These are phyloP conservation scores for Spongiforma sp. DNA, from an alignment of 1,284 basidiomycete species.

Conservation along the genomic window DNA sequence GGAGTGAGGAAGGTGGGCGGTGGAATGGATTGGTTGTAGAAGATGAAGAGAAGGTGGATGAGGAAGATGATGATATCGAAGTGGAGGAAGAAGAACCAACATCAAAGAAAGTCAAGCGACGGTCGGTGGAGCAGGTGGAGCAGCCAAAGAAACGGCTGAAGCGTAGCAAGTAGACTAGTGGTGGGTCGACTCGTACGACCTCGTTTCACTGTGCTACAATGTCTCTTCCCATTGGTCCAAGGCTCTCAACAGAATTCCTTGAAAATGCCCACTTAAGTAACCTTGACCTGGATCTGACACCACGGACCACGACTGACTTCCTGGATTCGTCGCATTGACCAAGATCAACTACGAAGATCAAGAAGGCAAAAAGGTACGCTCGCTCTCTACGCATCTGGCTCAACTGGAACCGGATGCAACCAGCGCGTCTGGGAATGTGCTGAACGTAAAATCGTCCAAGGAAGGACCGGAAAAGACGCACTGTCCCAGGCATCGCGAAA, in stretches of 20 bases:
- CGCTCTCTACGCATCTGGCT: background rate
- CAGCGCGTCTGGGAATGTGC: conserved; percentile 89
- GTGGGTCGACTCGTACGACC: too few species aligned
- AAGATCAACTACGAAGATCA: conserved; percentile 78
- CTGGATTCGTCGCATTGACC: conserved; percentile 79
- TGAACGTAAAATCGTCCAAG: conserved; percentile 80
- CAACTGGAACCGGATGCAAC: background rate
- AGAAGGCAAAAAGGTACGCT: conserved; percentile 68
- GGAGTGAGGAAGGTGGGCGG: conserved; percentile 61
- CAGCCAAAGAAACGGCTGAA: too few species aligned
- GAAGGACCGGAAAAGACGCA: conserved; percentile 83
- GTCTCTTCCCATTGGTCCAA: conserved; percentile 34
- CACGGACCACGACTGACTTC: too few species aligned
- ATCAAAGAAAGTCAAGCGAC: conserved; percentile 19
- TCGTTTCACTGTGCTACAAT: conserved; percentile 18
- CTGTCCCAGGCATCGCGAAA: too few species aligned
- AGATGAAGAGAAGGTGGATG: conserved; percentile 37
- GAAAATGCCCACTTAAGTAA: conserved; percentile 65
- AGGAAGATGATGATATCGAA: too few species aligned
- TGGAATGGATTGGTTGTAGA: conserved; percentile 62
- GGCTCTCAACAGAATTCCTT: conserved; percentile 54
- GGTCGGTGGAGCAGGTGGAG: conserved; percentile 10
- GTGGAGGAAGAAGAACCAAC: background rate
- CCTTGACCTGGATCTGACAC: conserved; percentile 18
- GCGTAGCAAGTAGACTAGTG: too few species aligned